Percentiles rank a stretch among this genome's conserved stretches.
phyloP scores from a whole-genome alignment of 805 yeast genomes.

The Cyberlindnera xishuangbannaensis region DNA sequence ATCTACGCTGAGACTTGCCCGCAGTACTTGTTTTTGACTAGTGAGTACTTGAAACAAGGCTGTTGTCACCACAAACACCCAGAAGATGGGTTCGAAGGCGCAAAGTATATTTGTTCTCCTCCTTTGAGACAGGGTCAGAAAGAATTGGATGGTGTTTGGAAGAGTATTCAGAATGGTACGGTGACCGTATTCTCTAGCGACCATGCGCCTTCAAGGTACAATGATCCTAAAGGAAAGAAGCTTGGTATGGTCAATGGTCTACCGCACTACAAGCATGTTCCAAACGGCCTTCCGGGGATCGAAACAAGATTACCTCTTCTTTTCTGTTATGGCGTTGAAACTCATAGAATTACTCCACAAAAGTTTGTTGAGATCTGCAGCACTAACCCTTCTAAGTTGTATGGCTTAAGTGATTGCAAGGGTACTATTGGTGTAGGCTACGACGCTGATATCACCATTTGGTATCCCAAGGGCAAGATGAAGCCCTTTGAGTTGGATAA shows the following conservation, averaged over 20 bases:
- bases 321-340: slow-evolving; percentile 38
- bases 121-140: slow-evolving; percentile 36
- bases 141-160: slow-evolving; percentile 41
- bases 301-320: slow-evolving; percentile 41
- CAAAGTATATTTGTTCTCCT: slow-evolving; percentile 46
- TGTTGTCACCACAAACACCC: slow-evolving; percentile 23
- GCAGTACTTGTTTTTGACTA: slow-evolving; percentile 40
- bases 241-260: slow-evolving; percentile 34
- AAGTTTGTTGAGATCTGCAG: slow-evolving; percentile 40
- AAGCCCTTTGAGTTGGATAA: slow-evolving; percentile 25
- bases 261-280: slow-evolving; percentile 38
- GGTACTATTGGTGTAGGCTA: slow-evolving; percentile 40
- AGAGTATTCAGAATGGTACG: slow-evolving; percentile 39
- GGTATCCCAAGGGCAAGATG: slow-evolving; percentile 37
- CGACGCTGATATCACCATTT: slow-evolving; percentile 44
- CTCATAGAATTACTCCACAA: slow-evolving; percentile 34
- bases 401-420: slow-evolving; percentile 36
- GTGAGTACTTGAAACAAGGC: slow-evolving; percentile 29
- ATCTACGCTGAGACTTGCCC: slow-evolving; percentile 47
- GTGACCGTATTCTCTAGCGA: slow-evolving; percentile 41
- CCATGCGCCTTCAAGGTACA: slow-evolving; percentile 41
- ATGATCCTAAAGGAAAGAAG: slow-evolving; percentile 37
- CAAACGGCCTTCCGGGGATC: slow-evolving; percentile 45
- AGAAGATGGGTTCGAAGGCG: slow-evolving; percentile 38
- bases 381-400: slow-evolving; percentile 41